Base-by-base conservation (phyloP, 2,329 filamentous ascomycete species). In the Cordyceps pruinosa region DNA sequence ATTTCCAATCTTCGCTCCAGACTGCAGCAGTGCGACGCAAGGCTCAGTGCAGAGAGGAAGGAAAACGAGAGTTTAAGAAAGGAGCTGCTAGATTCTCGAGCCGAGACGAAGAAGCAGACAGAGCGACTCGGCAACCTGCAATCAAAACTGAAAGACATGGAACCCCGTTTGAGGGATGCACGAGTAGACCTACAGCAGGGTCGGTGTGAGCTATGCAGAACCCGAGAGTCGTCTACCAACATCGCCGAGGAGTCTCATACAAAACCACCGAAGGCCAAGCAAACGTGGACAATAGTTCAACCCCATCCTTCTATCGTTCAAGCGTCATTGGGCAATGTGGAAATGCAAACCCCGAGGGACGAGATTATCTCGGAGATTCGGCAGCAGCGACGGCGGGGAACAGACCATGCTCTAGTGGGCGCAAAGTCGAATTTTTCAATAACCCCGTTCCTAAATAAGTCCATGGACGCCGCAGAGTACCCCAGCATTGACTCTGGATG, bases 371-470 rank as follows among this genome's bases (percentile, higher is more conserved):
- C 71, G 52, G 63, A 67, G 56, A 76, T 74, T 61, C 74, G 74
- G 42, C 68, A 69, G 34, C 64, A 72, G 59, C 88, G 86, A 70
- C 86, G 84, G 68, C 75, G 78, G 56, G 79, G 75, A 48, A 70
- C 75, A 28, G 81, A 84, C 1, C 73, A 84, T 56, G 64, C 72
- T 1, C 56, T 66, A 13, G 76, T 88, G 5, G 90, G 89, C 30
- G 90, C 96, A 67, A 97, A 96, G 71, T 97, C 92, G 0, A 86
- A 82, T 3, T 97, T 97, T 71, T 96, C 91, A 4, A 90, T 97
- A 61, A 97, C 93, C 0, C 93, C 93, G 0, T 97, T 96, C 75
- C 77, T 97, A 60, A 96, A 92, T 70, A 84, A 87, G 51, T 86
- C 83, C 26, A 84, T 80, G 70, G 77, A 77, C 61, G 74, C 86